These are phyloP conservation scores for Rhododendron mucronatum DNA, from an alignment of 148 eudicot species.

Conservation along the genomic window DNA sequence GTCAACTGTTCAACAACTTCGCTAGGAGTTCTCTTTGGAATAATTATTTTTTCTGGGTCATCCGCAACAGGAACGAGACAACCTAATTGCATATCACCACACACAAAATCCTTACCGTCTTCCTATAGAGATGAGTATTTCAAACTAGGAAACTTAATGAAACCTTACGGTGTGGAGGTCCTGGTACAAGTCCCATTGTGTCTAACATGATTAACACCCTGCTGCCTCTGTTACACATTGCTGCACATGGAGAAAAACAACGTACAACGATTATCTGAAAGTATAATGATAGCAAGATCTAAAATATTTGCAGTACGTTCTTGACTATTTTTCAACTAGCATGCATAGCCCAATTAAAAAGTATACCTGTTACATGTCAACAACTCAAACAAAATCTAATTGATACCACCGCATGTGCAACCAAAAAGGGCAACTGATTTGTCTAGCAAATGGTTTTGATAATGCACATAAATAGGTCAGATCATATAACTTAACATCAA, in stretches of 20 bases:
- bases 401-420: background rate
- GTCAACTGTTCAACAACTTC: slow-evolving; percentile 49
- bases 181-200: slow-evolving; percentile 79
- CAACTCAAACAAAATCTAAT: background rate
- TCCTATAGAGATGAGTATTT: background rate
- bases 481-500: background rate
- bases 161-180: slow-evolving; percentile 79
- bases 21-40: slow-evolving; percentile 65
- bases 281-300: background rate
- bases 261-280: background rate
- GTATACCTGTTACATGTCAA: background rate
- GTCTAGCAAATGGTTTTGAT: background rate
- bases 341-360: background rate
- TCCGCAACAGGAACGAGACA: slow-evolving; percentile 75
- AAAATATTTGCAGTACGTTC: background rate
- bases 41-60: slow-evolving; percentile 55
- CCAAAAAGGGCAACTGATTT: background rate
- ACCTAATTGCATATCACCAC: slow-evolving; percentile 38
- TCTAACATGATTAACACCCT: slow-evolving; percentile 64
- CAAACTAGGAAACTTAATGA: background rate
- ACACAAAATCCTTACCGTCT: slow-evolving; percentile 10
- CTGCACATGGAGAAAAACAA: slow-evolving; percentile 51
- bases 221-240: slow-evolving; percentile 86
- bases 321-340: background rate
- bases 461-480: background rate